These are phyloP conservation scores for Reticulascus tulasneorum DNA, from an alignment of 2,329 filamentous ascomycete genomes.

Conservation along the genomic window DNA sequence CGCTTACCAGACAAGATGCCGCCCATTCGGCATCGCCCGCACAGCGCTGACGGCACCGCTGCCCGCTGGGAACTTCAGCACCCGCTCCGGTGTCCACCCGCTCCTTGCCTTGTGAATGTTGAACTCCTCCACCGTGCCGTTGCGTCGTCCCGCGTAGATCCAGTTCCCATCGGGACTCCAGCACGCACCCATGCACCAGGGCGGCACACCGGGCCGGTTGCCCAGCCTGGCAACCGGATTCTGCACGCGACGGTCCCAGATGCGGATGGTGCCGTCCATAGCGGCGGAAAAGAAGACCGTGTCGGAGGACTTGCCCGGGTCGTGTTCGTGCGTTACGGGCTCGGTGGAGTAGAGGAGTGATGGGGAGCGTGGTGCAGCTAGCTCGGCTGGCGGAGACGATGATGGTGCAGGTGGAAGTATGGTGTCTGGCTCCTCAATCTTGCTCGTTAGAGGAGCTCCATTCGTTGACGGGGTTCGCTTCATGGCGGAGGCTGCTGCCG, in stretches of 20 bases:
- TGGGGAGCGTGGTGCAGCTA: conserved; percentile 27
- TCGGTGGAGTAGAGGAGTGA: conserved; percentile 33
- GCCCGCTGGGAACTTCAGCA: conserved; percentile 83
- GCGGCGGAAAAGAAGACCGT: conserved; percentile 85
- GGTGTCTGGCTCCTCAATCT: too few species aligned
- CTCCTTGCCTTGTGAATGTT: conserved; percentile 70
- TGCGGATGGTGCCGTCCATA: conserved; percentile 81
- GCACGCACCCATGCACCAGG: conserved; percentile 96
- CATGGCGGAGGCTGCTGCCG: conserved; percentile 1
- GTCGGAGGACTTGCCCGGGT: conserved; percentile 60
- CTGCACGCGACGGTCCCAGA: conserved; percentile 83
- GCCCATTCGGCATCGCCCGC: conserved; percentile 84
- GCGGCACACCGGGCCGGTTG: conserved; percentile 71
- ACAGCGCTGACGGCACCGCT: conserved; percentile 88
- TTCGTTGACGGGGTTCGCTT: too few species aligned
- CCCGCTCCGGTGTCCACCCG: conserved; percentile 69
- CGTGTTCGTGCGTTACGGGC: conserved; percentile 37
- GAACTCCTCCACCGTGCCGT: conserved; percentile 92
- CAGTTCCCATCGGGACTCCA: conserved; percentile 95
- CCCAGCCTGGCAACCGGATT: conserved; percentile 76
- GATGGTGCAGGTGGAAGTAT: too few species aligned
- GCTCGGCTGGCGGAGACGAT: conserved; percentile 5
- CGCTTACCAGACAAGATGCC: conserved; percentile 76
- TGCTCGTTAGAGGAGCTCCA: too few species aligned
- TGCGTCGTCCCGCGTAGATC: conserved; percentile 88